These are phyloP conservation scores for Adansonia gregorii DNA, from an alignment of 441 rosid genomes.

Conservation along the genomic window DNA sequence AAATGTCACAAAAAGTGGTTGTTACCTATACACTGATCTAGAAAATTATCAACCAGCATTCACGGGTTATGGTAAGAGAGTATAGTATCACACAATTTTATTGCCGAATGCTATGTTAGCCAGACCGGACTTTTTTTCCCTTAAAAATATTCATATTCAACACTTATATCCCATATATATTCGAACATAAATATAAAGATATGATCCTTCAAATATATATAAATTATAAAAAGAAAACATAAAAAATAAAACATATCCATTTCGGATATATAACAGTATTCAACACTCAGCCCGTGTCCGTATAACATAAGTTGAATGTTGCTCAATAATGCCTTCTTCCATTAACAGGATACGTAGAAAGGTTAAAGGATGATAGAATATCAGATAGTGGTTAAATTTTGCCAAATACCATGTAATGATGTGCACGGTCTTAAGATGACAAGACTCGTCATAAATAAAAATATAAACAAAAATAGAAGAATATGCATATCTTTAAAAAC, in stretches of 20 bases:
- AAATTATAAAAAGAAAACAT: too few species aligned
- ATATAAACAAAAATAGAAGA: too few species aligned
- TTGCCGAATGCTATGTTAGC: not conserved
- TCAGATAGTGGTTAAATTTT: not conserved
- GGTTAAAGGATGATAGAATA: not conserved
- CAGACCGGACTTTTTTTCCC: too few species aligned
- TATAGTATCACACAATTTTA: not conserved
- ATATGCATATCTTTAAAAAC: not conserved
- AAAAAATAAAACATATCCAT: too few species aligned
- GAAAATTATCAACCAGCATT: not conserved
- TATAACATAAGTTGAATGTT: too few species aligned
- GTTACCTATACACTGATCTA: conserved; percentile 14
- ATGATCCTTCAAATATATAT: too few species aligned
- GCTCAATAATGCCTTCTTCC: not conserved
- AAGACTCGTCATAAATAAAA: too few species aligned
- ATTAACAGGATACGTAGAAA: not conserved
- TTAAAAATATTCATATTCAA: too few species aligned
- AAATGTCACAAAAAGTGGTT: conserved; percentile 10
- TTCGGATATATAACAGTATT: too few species aligned
- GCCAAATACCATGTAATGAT: not conserved
- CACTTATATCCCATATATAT: too few species aligned
- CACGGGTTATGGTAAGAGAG: not conserved
- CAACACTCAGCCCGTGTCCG: too few species aligned
- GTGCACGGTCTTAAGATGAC: not conserved
- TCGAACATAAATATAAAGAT: too few species aligned